Conservation (phyloP, 2,329 filamentous ascomycete species). For the Stenocarpella maydis region DNA sequence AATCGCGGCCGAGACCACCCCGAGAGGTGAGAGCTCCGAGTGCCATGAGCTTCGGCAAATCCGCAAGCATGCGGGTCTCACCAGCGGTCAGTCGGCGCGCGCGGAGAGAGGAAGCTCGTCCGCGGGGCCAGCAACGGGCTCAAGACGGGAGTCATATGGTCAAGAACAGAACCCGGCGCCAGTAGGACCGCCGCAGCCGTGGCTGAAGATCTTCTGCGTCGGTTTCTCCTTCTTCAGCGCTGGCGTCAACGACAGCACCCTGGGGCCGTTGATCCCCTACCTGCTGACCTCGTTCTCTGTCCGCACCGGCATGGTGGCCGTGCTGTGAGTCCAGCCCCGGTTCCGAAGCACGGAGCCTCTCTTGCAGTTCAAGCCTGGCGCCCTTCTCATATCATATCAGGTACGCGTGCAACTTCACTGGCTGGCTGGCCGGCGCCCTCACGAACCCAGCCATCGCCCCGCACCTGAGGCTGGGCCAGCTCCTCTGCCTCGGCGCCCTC, state of each 20-base stretch:
- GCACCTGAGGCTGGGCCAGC: slow-evolving; percentile 62
- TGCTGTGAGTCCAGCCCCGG: slow-evolving; percentile 39
- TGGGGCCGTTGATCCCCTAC: slow-evolving; percentile 70
- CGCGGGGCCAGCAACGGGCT: not conserved
- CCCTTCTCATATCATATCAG: slow-evolving; percentile 40
- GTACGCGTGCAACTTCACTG: slow-evolving; percentile 65
- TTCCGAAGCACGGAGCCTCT: not conserved
- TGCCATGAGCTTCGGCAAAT: slow-evolving; percentile 19
- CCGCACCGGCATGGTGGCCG: slow-evolving; percentile 43
- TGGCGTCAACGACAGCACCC: slow-evolving; percentile 70
- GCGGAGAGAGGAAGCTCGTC: not conserved
- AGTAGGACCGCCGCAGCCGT: not conserved
- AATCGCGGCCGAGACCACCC: not conserved
- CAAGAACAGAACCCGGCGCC: not conserved
- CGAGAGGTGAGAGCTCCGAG: not conserved
- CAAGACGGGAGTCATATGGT: not conserved
- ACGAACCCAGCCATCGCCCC: slow-evolving; percentile 63
- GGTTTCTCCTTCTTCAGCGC: slow-evolving; percentile 72
- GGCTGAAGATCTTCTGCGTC: slow-evolving; percentile 49
- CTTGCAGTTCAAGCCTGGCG: not conserved
- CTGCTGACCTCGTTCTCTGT: slow-evolving; percentile 51
- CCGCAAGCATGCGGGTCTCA: not conserved
- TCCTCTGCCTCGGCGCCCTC: slow-evolving; percentile 63
- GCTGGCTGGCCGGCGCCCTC: slow-evolving; percentile 66
- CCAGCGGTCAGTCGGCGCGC: no score